A percentile compares a stretch with the other conserved stretches of the same genome.
phyloP scores from a whole-genome alignment of 176 grass and related monocot species.

The Thalia dealbata region DNA sequence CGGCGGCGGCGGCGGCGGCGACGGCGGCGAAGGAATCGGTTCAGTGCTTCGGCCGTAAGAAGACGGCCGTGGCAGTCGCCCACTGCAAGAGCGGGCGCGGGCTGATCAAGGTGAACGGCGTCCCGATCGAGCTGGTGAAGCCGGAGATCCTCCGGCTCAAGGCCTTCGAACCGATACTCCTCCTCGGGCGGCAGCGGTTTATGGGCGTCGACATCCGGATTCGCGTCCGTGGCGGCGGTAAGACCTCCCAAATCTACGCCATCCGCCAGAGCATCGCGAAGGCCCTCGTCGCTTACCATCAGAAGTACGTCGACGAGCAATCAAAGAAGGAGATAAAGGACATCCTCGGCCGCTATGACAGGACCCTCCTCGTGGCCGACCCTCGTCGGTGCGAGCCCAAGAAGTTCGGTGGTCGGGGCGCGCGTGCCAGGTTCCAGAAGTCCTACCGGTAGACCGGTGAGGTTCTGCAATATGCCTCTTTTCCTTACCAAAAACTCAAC shows the following conservation, averaged over 20 bases:
- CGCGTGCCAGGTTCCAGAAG: conserved; percentile 6
- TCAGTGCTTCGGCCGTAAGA: conserved; percentile 4
- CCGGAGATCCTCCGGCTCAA: conserved; percentile 6
- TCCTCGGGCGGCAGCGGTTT: conserved; percentile 3
- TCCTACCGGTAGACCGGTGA: not conserved
- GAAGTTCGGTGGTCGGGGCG: conserved; percentile 7
- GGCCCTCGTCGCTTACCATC: conserved; percentile 6
- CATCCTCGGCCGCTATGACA: conserved; percentile 2
- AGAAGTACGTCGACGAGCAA: conserved; percentile 13
- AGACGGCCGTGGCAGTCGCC: conserved; percentile 1
- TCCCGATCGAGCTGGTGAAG: conserved; percentile 12
- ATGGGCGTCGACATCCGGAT: conserved; percentile 8
- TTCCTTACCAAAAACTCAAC: not conserved
- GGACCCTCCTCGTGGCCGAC: conserved; percentile 4
- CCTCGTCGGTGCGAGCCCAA: conserved; percentile 9
- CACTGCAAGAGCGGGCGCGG: conserved; percentile 7
- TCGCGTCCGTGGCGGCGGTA: not conserved
- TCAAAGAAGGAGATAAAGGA: conserved; percentile 10
- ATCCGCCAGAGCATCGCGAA: conserved; percentile 10
- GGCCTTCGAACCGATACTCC: conserved; percentile 5
- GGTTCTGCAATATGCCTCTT: not conserved
- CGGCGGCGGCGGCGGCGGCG: not conserved
- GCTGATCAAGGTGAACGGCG: conserved; percentile 8
- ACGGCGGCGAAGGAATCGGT: conserved; percentile 1
- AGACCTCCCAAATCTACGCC: conserved; percentile 6